These are phyloP conservation scores for Malassezia nana DNA, from an alignment of 1,284 basidiomycete species.

Conservation along the genomic window DNA sequence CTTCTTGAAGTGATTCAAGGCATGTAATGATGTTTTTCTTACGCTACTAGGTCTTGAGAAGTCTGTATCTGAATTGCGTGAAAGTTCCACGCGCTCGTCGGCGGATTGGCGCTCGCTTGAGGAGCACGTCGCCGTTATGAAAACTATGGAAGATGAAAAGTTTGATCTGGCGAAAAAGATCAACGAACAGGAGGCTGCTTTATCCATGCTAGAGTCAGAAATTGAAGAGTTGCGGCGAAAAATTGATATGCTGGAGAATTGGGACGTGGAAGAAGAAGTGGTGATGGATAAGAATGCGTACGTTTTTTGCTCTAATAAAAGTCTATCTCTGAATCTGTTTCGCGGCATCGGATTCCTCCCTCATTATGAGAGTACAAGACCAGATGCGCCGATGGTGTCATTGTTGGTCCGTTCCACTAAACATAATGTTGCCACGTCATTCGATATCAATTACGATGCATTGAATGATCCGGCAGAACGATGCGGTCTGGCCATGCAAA, in stretches of 20 bases:
- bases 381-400: slow-evolving; percentile 18
- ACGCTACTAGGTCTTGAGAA: slow-evolving; percentile 17
- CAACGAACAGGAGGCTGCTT: slow-evolving; percentile 31
- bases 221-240: slow-evolving; percentile 22
- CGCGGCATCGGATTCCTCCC: slow-evolving; percentile 31
- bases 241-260: slow-evolving; percentile 25
- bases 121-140: slow-evolving; percentile 23
- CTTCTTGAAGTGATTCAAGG: neutral
- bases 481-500: slow-evolving; percentile 24
- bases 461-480: slow-evolving; percentile 21
- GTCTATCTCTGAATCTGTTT: slow-evolving; percentile 28
- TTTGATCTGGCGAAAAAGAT: slow-evolving; percentile 38
- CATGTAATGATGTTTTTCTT: neutral
- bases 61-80: slow-evolving; percentile 21
- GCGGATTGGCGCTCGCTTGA: slow-evolving; percentile 31
- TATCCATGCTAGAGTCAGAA: slow-evolving; percentile 26
- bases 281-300: slow-evolving; percentile 35
- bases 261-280: slow-evolving; percentile 28
- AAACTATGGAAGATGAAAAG: slow-evolving; percentile 31
- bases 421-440: slow-evolving; percentile 29
- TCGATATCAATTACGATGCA: slow-evolving; percentile 22
- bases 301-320: slow-evolving; percentile 12
- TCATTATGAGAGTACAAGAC: slow-evolving; percentile 8
- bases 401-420: slow-evolving; percentile 28
- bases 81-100: slow-evolving; percentile 24